phyloP scores from a whole-genome alignment of 179 eudicot genomes.

The Beta lomatogona region DNA sequence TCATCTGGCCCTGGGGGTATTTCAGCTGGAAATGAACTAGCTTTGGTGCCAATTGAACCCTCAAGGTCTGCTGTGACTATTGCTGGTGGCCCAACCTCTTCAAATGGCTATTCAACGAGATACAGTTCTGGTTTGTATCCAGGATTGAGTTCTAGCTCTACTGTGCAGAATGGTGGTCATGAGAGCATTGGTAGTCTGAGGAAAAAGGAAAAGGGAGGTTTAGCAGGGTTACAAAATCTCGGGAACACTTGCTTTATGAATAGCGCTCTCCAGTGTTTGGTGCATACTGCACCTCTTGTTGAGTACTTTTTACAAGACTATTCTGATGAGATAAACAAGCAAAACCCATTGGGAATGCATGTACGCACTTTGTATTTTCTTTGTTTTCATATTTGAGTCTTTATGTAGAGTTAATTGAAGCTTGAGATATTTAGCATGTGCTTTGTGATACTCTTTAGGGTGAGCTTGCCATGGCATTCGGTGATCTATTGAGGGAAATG shows the following conservation, averaged over 20 bases:
- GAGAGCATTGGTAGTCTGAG: slow-evolving; percentile 38
- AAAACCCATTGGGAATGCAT: slow-evolving; percentile 89
- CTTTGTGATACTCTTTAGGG: slow-evolving; percentile 58
- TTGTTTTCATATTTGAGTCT: neutral
- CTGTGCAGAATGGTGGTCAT: slow-evolving; percentile 52
- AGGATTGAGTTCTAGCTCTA: slow-evolving; percentile 42
- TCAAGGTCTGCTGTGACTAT: slow-evolving; percentile 73
- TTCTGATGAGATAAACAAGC: slow-evolving; percentile 80
- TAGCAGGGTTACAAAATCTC: slow-evolving; percentile 92
- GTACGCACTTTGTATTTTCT: slow-evolving; percentile 46
- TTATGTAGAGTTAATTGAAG: neutral
- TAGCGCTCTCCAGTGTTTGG: slow-evolving; percentile 93
- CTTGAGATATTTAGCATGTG: slow-evolving; percentile 7
- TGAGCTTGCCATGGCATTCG: slow-evolving; percentile 96
- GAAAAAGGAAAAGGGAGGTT: slow-evolving; percentile 68
- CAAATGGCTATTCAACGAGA: slow-evolving; percentile 71
- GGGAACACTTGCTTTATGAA: slow-evolving; percentile 99
- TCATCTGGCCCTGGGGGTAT: slow-evolving; percentile 44
- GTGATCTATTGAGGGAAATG: slow-evolving; percentile 83
- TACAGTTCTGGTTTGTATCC: slow-evolving; percentile 45
- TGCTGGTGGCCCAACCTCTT: slow-evolving; percentile 91
- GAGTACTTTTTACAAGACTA: slow-evolving; percentile 83
- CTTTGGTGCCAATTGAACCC: slow-evolving; percentile 89
- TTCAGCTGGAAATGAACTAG: slow-evolving; percentile 75
- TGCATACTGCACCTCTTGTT: slow-evolving; percentile 86